A percentile compares a stretch with the other conserved stretches of the same genome.
Evolutionary conservation across 2,329 filamentous ascomycete species (phyloP).

Genomic region (Leptosphaerulina australis): DNA sequence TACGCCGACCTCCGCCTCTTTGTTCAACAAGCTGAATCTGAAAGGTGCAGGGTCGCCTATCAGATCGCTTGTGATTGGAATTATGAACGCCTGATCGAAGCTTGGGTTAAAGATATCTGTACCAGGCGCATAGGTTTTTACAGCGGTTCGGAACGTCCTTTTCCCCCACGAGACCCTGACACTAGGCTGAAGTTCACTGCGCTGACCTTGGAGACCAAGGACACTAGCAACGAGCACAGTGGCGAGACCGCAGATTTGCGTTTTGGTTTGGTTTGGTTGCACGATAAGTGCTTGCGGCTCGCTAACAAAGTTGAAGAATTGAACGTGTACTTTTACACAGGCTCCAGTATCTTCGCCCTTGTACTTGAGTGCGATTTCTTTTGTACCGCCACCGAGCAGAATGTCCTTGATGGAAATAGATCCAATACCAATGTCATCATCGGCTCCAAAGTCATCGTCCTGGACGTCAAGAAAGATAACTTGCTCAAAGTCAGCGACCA

Average conservation of each 20-base stretch:
- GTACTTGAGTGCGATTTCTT: slow-evolving; percentile 50
- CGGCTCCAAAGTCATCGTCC: slow-evolving; percentile 52
- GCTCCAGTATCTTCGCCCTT: slow-evolving; percentile 49
- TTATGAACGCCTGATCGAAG: slow-evolving; percentile 55
- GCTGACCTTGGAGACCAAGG: slow-evolving; percentile 51
- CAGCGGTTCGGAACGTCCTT: slow-evolving; percentile 51
- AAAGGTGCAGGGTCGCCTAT: slow-evolving; percentile 30
- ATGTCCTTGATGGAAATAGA: slow-evolving; percentile 52
- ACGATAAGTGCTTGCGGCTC: slow-evolving; percentile 44
- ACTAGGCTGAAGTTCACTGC: slow-evolving; percentile 55
- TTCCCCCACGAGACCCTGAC: slow-evolving; percentile 53
- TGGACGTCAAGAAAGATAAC: slow-evolving; percentile 51
- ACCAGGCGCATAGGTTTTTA: slow-evolving; percentile 53
- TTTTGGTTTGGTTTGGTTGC: slow-evolving; percentile 27
- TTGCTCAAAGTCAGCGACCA: slow-evolving; percentile 56
- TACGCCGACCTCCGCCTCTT: slow-evolving; percentile 32
- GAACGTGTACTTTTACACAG: slow-evolving; percentile 47
- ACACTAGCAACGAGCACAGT: slow-evolving; percentile 55
- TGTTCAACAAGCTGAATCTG: slow-evolving; percentile 38
- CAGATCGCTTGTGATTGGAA: slow-evolving; percentile 50
- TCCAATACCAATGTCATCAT: slow-evolving; percentile 55
- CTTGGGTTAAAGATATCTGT: slow-evolving; percentile 57
- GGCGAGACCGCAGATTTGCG: slow-evolving; percentile 50
- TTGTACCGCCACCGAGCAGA: slow-evolving; percentile 50
- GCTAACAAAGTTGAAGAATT: slow-evolving; percentile 53